Evolutionary conservation across 495 filamentous ascomycete genomes (phyloP), one percentile per base, ranked within the genome.

Genomic region (Staphylotrichum tortipilum): DNA sequence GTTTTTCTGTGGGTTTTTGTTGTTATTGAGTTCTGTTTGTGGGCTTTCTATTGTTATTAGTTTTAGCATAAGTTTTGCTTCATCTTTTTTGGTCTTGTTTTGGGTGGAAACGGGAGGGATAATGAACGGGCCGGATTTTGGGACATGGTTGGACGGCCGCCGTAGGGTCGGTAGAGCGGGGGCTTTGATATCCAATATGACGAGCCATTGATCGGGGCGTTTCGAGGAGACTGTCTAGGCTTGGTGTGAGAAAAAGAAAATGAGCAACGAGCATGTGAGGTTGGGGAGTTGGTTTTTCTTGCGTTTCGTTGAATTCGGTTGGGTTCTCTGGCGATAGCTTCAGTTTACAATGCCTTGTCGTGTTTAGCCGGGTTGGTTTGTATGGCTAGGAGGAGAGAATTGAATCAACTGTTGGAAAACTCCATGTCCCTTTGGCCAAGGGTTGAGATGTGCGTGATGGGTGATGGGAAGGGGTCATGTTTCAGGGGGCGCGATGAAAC

Each of bases 161-260:
- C n/a, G n/a, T n/a, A n/a, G n/a, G n/a, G n/a, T n/a, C n/a, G n/a
- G n/a, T n/a, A n/a, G n/a, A 49, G 36, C 45, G 42, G 38, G 33
- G 47, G 42, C 18, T 44, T 45, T 52, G 49, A 46, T 46, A 46
- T 52, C 42, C 49, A 39, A 40, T n/a, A 31, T 40, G 41, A 46
- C 24, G 37, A 41, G 28, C 36, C 40, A 45, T 30, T 42, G 48
- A 35, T 28, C 9, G 15, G 9, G 5, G 24, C 22, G 22, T 44
- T 19, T 28, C 9, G 15, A 15, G 5, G 24, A 21, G 22, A 33
- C 12, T 34, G 17, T 23, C 26, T 36, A 15, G n/a, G n/a, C 5
- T 18, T 18, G 4, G 2, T 9, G 34, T 18, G 34, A 39, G 2
- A 6, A 23, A 24, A 3, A 28, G 26, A 5, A 10, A 28, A 7